Evolutionary conservation across 768 basidiomycete species (phyloP).

Genomic region (Boletus tomentosulus): DNA sequence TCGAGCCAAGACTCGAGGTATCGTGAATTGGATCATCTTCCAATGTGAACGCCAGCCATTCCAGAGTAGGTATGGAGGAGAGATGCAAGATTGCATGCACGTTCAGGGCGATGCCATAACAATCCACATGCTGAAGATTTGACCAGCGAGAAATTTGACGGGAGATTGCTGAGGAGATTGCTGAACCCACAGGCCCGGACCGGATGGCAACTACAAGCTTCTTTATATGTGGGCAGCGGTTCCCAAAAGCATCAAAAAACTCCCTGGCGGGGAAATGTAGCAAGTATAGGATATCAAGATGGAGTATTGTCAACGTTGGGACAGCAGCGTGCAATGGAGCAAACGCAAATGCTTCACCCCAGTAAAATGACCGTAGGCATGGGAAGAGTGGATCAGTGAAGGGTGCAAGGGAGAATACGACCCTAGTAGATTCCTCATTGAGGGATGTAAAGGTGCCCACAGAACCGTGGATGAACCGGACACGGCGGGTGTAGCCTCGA

Average conservation of each 20-base stretch:
- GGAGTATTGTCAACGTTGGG: not conserved
- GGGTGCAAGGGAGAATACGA: no score
- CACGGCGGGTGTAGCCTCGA: not conserved
- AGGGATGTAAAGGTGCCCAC: no score
- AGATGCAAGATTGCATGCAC: not conserved
- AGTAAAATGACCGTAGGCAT: not conserved
- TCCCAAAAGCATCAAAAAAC: not conserved
- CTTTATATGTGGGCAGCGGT: not conserved
- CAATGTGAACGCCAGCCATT: no score
- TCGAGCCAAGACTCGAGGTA: no score
- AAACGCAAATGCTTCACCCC: not conserved
- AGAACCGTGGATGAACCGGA: not conserved
- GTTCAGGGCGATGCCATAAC: not conserved
- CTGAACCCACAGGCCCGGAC: no score
- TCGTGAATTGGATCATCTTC: no score
- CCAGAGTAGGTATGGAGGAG: no score
- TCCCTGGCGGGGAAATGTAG: no score
- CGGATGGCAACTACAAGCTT: not conserved
- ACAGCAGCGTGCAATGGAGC: not conserved
- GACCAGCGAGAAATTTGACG: no score
- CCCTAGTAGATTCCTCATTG: no score
- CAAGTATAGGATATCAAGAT: not conserved
- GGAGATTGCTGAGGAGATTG: no score
- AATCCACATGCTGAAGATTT: not conserved
- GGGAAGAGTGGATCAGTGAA: not conserved